A percentile compares a stretch with the other conserved stretches of the same genome.
Evolutionary conservation across 169 alveolate genomes (phyloP).

Genomic region (Plasmodium falciparum): DNA sequence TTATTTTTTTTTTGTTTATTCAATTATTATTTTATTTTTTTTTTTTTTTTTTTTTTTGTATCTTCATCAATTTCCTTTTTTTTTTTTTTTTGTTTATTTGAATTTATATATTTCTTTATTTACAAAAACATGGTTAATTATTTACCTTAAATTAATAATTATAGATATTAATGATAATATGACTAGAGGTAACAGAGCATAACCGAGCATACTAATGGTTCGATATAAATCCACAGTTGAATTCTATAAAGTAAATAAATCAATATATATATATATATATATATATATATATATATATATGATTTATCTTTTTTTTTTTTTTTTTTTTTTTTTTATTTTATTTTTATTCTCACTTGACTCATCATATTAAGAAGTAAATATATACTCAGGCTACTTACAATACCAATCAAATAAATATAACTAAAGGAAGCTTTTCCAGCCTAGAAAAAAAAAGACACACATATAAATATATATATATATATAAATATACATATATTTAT

Average conservation of each 20-base stretch:
- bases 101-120: neutral
- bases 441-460: neutral
- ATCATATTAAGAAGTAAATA: constrained; percentile 79
- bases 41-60: neutral
- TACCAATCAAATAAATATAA: constrained; percentile 84
- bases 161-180: constrained; percentile 86
- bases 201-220: constrained; percentile 90
- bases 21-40: neutral
- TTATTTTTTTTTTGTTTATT: neutral
- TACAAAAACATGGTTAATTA: neutral
- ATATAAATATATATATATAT: too few species aligned
- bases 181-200: constrained; percentile 88
- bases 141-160: constrained; percentile 80
- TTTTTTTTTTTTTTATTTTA: neutral
- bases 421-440: constrained; percentile 84
- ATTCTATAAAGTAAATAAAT: constrained; percentile 7
- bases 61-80: neutral
- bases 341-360: constrained; percentile 77
- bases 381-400: constrained; percentile 85
- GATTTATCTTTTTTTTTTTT: neutral
- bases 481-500: too few species aligned
- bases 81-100: neutral
- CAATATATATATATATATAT: neutral
- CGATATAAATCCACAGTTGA: constrained; percentile 83
- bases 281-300: constrained; percentile 9